A percentile compares a stretch with the other conserved stretches of the same genome.
Conservation (phyloP, 208 protist species). For the Acanthamoeba polyphaga region DNA sequence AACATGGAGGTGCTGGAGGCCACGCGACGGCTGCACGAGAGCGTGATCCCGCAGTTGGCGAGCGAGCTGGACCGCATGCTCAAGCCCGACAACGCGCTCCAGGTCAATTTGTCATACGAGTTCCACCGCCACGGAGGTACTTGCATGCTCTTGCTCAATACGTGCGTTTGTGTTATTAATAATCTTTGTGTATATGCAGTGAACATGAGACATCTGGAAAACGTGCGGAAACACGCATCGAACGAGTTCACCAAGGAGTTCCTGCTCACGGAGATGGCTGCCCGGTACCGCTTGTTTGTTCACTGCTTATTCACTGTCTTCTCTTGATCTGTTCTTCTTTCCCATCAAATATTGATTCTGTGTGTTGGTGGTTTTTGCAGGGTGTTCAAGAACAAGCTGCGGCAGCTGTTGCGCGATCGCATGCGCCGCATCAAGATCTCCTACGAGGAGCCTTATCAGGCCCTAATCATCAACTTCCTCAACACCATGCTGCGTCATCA, state of each 20-base stretch:
- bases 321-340: no score
- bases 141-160: no score
- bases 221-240: neutral
- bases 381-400: slow-evolving; percentile 70
- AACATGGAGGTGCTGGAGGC: slow-evolving; percentile 55
- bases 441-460: slow-evolving; percentile 70
- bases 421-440: slow-evolving; percentile 66
- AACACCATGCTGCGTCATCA: slow-evolving; percentile 69
- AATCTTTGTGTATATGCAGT: no score
- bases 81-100: neutral
- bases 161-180: no score
- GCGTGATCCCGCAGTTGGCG: slow-evolving; percentile 29
- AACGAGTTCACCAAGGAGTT: neutral
- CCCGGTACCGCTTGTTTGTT: neutral
- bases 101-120: slow-evolving; percentile 59
- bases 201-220: slow-evolving; percentile 46
- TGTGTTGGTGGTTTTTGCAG: neutral
- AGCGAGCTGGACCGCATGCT: slow-evolving; percentile 16
- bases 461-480: slow-evolving; percentile 71
- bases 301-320: no score
- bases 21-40: slow-evolving; percentile 1
- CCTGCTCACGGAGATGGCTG: slow-evolving; percentile 41
- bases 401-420: slow-evolving; percentile 48
- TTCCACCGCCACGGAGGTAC: slow-evolving; percentile 26
- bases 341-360: no score